Base-by-base conservation (phyloP, 352 stramenopile genomes). In the Phytophthora hybrid region DNA sequence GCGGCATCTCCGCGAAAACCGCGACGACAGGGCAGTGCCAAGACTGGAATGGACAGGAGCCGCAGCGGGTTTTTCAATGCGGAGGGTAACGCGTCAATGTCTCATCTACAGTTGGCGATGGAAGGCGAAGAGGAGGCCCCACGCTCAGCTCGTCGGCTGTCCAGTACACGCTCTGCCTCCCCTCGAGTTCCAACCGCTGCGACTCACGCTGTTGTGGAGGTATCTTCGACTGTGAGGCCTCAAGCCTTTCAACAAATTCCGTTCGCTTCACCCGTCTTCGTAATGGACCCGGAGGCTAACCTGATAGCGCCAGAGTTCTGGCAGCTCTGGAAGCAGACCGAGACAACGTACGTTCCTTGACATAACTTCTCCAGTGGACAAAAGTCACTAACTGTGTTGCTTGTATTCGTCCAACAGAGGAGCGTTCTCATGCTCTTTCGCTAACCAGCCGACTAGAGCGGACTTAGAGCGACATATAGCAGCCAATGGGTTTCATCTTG, bases 351-450 rank as follows among this genome's bases (percentile, higher is more conserved):
- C 44, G 44, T 23, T 23, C 8, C 44, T 51, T 44, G 13, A 14
- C 37, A 44, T 14, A 44, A 44, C 13, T 61, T 21, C 0, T n/a
- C 11, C 37, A 18, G 39, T 14, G 5, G 13, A 46, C 5, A 8
- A 46, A 8, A 46, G 39, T 46, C 7, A 46, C 39, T 46, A 3
- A 46, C 13, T 16, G 16, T 46, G n/a, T 46, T n/a, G 39, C 13
- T n/a, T 37, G 46, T 61, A 26, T 26, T 26, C 23, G 37, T 2
- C 34, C 4, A 58, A 56, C 58, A 93, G 86, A 13, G 88, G 88
- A 41, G 89, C 86, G 1, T 95, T 95, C 51, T 93, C 88, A 41
- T 95, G 88, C 61, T 78, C 73, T 13, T 90, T 93, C 44, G 69
- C 64, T 8, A 93, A 92, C 62, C 68, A 88, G 53, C 85, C 85